phyloP scores from a whole-genome alignment of 176 grass and related monocot species.

The Carex scoparia region DNA sequence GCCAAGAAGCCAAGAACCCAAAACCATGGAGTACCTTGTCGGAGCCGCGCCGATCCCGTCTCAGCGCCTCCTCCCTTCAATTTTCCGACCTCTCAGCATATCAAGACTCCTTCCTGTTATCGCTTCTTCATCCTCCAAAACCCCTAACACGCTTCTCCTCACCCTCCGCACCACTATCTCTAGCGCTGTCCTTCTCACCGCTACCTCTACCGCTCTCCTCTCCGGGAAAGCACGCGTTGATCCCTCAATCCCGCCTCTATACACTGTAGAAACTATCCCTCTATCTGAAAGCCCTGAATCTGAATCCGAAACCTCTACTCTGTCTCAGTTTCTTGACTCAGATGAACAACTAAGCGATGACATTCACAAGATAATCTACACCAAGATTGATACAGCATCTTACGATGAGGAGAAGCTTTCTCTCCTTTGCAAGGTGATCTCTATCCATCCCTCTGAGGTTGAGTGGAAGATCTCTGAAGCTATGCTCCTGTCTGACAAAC shows the following conservation, averaged over 20 bases:
- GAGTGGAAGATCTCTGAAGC: slow-evolving; percentile 39
- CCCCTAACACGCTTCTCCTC: slow-evolving; percentile 29
- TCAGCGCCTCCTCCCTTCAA: slow-evolving; percentile 1
- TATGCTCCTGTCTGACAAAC: slow-evolving; percentile 26
- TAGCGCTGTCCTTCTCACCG: slow-evolving; percentile 48
- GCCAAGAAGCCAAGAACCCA: not conserved
- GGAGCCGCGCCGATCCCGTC: slow-evolving; percentile 12
- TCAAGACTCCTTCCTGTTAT: slow-evolving; percentile 21
- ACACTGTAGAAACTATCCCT: slow-evolving; percentile 20
- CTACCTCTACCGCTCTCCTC: slow-evolving; percentile 37
- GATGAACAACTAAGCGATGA: slow-evolving; percentile 5
- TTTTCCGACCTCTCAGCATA: not conserved
- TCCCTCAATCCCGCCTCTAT: not conserved
- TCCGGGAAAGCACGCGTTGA: slow-evolving; percentile 24
- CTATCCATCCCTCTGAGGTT: slow-evolving; percentile 2
- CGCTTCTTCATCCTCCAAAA: slow-evolving; percentile 16
- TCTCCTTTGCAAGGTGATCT: slow-evolving; percentile 24
- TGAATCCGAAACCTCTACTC: not conserved
- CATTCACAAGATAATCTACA: slow-evolving; percentile 19
- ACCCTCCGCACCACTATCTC: slow-evolving; percentile 53
- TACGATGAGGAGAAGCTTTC: slow-evolving; percentile 24
- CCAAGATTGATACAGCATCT: slow-evolving; percentile 21
- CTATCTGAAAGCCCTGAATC: not conserved
- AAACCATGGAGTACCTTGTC: slow-evolving; percentile 44
- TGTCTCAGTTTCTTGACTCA: slow-evolving; percentile 27